These are phyloP conservation scores for Auricularia sp. DNA, from an alignment of 768 basidiomycete species.

Conservation along the genomic window DNA sequence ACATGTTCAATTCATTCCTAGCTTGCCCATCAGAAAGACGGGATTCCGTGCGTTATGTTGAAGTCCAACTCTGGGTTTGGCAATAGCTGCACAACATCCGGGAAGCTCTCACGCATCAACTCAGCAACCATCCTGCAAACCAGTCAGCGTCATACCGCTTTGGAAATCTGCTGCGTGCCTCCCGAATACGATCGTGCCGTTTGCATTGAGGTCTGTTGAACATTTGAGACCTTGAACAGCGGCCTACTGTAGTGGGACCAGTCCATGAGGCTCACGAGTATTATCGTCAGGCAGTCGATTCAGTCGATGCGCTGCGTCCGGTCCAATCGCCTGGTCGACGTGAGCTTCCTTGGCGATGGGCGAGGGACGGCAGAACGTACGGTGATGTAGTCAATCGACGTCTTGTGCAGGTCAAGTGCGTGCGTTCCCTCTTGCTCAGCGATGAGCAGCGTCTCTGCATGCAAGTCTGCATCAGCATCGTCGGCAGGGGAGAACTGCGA, in stretches of 20 bases:
- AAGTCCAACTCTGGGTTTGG: background rate
- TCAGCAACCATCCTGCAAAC: background rate
- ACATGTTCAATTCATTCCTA: too few species aligned
- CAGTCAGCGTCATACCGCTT: background rate
- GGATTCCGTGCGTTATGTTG: background rate
- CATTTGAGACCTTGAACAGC: background rate
- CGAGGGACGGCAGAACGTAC: background rate
- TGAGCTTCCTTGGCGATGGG: background rate
- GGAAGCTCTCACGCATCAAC: background rate
- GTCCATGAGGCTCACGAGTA: background rate
- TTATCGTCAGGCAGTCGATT: constrained; percentile 30
- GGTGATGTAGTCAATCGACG: constrained; percentile 28
- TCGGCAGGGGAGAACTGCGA: too few species aligned
- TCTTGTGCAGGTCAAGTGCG: constrained; percentile 28
- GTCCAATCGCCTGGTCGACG: constrained; percentile 24
- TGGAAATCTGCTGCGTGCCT: background rate
- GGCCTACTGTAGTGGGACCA: background rate
- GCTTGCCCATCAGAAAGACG: background rate
- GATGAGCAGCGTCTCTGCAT: constrained; percentile 25
- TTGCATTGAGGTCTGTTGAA: constrained; percentile 24
- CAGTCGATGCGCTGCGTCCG: constrained; percentile 28
- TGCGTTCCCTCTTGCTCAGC: constrained; percentile 28
- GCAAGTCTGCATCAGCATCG: too few species aligned
- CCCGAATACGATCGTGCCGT: constrained; percentile 33
- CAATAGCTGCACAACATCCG: background rate